Base-by-base conservation (phyloP, 371 early-diverging fungal genomes). In the Circinella minor region DNA sequence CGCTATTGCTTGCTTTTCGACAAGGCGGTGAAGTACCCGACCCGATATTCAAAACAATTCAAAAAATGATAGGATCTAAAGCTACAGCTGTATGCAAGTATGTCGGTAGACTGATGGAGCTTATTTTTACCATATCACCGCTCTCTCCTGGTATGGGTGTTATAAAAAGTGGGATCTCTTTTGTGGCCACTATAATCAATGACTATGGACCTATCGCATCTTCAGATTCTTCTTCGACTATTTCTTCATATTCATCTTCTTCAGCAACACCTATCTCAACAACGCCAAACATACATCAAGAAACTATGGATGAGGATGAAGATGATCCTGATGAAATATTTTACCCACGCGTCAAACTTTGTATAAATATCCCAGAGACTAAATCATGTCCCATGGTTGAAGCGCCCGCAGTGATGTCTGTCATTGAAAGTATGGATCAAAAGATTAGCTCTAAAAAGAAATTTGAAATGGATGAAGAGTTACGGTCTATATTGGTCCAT, bases 391-490 rank as follows among this genome's bases (percentile, higher is more conserved):
- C 75, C 4, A 36, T 59, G 55, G 49, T 69, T 9, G 69, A 65
- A 9, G 55, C 60, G 34, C 59, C 66, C 67, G 75, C 72, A 59
- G 77, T 78, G 67, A 71, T 47, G 74, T 79, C 93, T 0, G 90
- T 97, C 63, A 81, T 95, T 47, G 87, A 85, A 62, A 92, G 88
- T 55, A 77, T 97, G 51, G 90, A 94, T 77, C 88, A 96, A n/a
- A 86, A 95, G 13, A 94, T 96, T 63, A 82, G 79, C n/a, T 89
- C 93, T 1, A 84, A 94, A 78, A 83, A 87, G 70, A 71, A 71
- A 55, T 73, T 73, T 63, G 73, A 73, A 36, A 69, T 73, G 69
- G 73, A 73, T 55, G 73, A 73, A 47, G 73, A 73, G 20, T 62
- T 65, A 18, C 39, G 73, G 20, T 27, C 49, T 10, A 54, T 55